phyloP scores from a whole-genome alignment of 2,329 filamentous ascomycete species.

The Teratosphaeria pseudoeucalypti region DNA sequence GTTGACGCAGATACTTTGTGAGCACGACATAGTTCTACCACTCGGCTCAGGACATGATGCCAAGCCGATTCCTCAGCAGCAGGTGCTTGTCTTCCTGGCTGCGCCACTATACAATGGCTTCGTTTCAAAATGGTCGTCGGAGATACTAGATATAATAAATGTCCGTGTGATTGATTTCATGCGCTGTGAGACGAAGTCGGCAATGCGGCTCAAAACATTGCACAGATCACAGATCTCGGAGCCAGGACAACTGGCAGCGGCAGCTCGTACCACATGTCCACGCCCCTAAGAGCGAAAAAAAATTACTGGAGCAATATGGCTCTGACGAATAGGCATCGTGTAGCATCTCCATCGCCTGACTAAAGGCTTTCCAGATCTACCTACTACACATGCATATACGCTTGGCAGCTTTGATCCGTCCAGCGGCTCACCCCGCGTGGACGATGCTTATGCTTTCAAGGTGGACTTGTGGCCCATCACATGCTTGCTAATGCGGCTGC shows the following conservation, averaged over 20 bases:
- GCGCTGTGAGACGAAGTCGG: not conserved
- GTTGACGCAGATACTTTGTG: not conserved
- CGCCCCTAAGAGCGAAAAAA: not conserved
- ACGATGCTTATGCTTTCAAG: not conserved
- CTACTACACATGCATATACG: not conserved
- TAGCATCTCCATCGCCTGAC: not conserved
- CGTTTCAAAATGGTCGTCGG: not conserved
- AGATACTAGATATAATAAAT: not conserved
- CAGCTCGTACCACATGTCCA: not conserved
- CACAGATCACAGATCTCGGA: not conserved
- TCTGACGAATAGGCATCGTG: not conserved
- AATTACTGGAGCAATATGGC: not conserved
- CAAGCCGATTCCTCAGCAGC: not conserved
- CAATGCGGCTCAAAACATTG: not conserved
- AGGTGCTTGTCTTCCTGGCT: not conserved
- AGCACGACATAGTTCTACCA: not conserved
- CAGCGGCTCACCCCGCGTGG: not conserved
- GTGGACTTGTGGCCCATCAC: not conserved
- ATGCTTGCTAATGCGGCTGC: not conserved
- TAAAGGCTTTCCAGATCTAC: not conserved
- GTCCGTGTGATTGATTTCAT: not conserved
- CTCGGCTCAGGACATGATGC: not conserved
- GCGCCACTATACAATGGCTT: not conserved
- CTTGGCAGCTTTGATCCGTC: not conserved
- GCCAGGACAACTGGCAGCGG: not conserved